Percentiles rank a stretch among this genome's conserved stretches.
These are phyloP conservation scores for Hypocreales sp. DNA, from an alignment of 2,329 filamentous ascomycete genomes.

Conservation along the genomic window DNA sequence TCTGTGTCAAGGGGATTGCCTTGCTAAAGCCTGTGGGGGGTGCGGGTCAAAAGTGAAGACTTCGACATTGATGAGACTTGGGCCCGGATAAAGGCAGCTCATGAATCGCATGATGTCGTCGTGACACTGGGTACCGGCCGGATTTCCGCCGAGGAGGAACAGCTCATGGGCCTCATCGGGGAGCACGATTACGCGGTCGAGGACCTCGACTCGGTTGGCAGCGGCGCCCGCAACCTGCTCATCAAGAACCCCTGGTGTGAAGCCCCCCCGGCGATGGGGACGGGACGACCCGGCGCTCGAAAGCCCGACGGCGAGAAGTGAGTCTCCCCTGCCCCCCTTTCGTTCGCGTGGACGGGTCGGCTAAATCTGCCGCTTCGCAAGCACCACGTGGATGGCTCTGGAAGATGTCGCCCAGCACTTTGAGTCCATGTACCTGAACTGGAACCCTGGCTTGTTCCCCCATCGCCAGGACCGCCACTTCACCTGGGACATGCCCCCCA, in stretches of 20 bases:
- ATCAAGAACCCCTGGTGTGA: constrained; percentile 96
- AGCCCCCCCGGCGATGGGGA: constrained; percentile 47
- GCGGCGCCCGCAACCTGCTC: constrained; percentile 48
- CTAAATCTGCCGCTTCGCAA: constrained; percentile 22
- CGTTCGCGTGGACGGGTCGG: constrained; percentile 2
- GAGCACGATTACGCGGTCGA: constrained; percentile 92
- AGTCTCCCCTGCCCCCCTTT: not conserved
- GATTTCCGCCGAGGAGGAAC: constrained; percentile 62
- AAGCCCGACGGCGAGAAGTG: constrained; percentile 1
- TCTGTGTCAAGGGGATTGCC: too few species aligned
- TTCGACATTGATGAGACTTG: constrained; percentile 63
- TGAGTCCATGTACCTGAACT: constrained; percentile 92
- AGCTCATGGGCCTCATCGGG: constrained; percentile 64
- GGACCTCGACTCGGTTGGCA: constrained; percentile 49
- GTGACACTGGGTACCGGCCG: constrained; percentile 83
- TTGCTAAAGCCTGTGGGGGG: too few species aligned
- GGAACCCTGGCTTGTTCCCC: constrained; percentile 77
- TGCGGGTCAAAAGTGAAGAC: constrained; percentile 43
- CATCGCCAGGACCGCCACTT: constrained; percentile 84
- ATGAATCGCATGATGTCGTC: constrained; percentile 64
- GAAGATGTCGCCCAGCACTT: constrained; percentile 84
- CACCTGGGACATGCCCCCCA: constrained; percentile 51
- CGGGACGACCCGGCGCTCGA: constrained; percentile 2
- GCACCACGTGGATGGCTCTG: constrained; percentile 88
- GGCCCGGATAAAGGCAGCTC: constrained; percentile 60